Evolutionary conservation across 2,329 filamentous ascomycete species (phyloP).

Genomic region (Ceratocystis diversiconidia): DNA sequence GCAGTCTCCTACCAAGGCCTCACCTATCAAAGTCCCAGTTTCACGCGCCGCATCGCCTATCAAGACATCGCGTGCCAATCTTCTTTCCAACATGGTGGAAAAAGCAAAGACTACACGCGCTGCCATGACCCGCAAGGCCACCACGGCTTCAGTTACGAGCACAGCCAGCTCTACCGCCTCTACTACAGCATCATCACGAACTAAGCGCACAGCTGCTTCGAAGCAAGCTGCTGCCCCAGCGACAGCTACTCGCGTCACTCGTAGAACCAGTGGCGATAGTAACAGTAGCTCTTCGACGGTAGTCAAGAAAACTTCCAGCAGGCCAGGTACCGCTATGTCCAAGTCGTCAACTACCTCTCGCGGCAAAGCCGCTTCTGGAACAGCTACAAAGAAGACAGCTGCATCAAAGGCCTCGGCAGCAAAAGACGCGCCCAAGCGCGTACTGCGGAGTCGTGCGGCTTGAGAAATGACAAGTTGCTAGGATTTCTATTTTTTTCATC

Average conservation of each 20-base stretch:
- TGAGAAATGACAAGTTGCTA: neutral
- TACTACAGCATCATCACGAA: slow-evolving; percentile 23
- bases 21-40: slow-evolving; percentile 32
- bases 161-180: slow-evolving; percentile 30
- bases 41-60: slow-evolving; percentile 44
- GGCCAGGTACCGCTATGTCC: slow-evolving; percentile 25
- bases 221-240: slow-evolving; percentile 32
- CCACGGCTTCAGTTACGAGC: slow-evolving; percentile 32
- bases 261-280: slow-evolving; percentile 48
- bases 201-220: slow-evolving; percentile 22
- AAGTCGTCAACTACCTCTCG: slow-evolving; percentile 25
- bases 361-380: slow-evolving; percentile 35
- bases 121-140: slow-evolving; percentile 33
- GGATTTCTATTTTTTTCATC: neutral
- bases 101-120: slow-evolving; percentile 43
- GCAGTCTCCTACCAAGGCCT: slow-evolving; percentile 20
- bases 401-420: slow-evolving; percentile 36
- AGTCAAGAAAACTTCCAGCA: slow-evolving; percentile 37
- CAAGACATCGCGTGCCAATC: slow-evolving; percentile 31
- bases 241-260: slow-evolving; percentile 33
- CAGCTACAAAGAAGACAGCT: slow-evolving; percentile 36
- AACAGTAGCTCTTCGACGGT: slow-evolving; percentile 52
- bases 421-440: slow-evolving; percentile 38
- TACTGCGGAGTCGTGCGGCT: slow-evolving; percentile 38
- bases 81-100: slow-evolving; percentile 45